phyloP scores from a whole-genome alignment of 176 grass and related monocot genomes.

The Miscanthus lutarioriparius region DNA sequence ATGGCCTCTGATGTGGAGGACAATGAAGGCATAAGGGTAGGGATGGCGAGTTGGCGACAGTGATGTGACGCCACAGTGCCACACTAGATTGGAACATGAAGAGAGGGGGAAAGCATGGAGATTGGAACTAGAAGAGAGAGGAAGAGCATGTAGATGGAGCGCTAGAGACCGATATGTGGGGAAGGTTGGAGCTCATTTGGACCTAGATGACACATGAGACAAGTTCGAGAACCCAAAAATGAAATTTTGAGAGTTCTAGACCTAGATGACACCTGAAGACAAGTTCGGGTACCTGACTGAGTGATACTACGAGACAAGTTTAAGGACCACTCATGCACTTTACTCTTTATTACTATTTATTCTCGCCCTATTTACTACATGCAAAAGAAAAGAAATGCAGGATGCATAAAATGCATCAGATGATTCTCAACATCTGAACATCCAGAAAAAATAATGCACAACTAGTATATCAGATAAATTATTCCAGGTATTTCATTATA shows the following conservation, averaged over 20 bases:
- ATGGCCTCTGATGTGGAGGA: too few species aligned
- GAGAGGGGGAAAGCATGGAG: neutral
- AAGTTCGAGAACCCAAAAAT: neutral
- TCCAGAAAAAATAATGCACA: neutral
- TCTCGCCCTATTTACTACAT: neutral
- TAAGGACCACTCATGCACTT: neutral
- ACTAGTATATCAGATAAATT: neutral
- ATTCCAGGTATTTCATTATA: neutral
- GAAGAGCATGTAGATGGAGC: neutral
- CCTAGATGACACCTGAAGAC: neutral
- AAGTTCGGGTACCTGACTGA: too few species aligned
- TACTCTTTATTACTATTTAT: neutral
- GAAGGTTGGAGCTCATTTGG: neutral
- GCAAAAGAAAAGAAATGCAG: neutral
- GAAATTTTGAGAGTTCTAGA: neutral
- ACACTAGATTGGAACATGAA: neutral
- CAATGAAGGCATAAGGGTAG: neutral
- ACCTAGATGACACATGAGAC: neutral
- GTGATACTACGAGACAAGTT: neutral
- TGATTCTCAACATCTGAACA: conserved; percentile 4
- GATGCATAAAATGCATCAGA: neutral
- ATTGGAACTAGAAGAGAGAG: neutral
- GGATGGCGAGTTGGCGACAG: neutral
- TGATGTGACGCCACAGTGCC: neutral
- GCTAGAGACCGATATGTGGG: neutral